Conservation (phyloP, 2,329 filamentous ascomycete genomes). For the Pochonia chlamydosporia region DNA sequence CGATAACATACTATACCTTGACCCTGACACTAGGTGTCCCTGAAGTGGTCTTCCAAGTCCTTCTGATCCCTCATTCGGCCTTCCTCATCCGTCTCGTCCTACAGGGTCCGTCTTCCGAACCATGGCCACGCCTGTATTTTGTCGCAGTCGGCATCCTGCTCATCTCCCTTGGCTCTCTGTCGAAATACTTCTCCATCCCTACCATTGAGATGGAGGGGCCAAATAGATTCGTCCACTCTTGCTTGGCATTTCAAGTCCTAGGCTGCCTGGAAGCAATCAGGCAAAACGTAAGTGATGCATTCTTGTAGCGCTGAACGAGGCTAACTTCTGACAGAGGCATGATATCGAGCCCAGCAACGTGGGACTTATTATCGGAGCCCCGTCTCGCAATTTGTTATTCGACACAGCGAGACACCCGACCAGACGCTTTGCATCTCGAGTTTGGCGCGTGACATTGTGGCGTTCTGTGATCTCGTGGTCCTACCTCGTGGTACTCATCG, state of each 20-base stretch:
- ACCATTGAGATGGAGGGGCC: not conserved
- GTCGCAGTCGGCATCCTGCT: not conserved
- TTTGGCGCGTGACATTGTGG: not conserved
- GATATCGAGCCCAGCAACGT: slow-evolving; percentile 3
- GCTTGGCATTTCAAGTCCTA: slow-evolving; percentile 1
- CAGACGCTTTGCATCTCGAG: not conserved
- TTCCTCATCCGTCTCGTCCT: not conserved
- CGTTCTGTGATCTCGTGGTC: not conserved
- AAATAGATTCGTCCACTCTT: not conserved
- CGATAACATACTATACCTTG: not conserved
- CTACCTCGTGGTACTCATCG: not conserved
- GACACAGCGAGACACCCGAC: not conserved
- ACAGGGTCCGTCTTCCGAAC: not conserved
- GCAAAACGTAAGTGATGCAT: slow-evolving; percentile 1
- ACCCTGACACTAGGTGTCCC: not conserved
- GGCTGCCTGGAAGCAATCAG: not conserved
- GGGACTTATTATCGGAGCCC: not conserved
- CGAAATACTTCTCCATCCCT: not conserved
- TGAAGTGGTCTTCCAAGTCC: not conserved
- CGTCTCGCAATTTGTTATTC: not conserved
- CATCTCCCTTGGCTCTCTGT: not conserved
- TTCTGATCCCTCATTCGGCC: slow-evolving; percentile 1
- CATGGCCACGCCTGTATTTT: slow-evolving; percentile 2
- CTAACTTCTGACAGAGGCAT: not conserved
- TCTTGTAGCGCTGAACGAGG: not conserved